Conservation (phyloP, 257 asterid species). For the Plectranthus barbatus region DNA sequence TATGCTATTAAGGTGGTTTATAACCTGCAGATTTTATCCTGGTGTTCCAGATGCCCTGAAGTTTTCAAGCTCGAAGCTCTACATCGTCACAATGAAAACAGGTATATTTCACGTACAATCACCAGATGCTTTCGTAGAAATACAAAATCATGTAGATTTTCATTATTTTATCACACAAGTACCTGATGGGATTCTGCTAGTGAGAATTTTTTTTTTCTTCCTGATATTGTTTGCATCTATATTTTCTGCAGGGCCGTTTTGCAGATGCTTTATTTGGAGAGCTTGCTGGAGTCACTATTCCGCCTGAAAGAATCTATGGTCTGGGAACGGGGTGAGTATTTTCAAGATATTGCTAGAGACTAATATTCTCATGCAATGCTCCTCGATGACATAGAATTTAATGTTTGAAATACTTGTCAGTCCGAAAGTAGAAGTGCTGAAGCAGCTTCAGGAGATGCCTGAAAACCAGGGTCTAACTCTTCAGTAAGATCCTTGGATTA, state of each 20-base stretch:
- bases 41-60: slow-evolving; percentile 92
- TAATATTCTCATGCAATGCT: not conserved
- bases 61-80: slow-evolving; percentile 85
- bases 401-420: slow-evolving; percentile 32
- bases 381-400: not conserved
- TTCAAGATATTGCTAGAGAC: not conserved
- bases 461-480: slow-evolving; percentile 75
- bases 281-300: slow-evolving; percentile 77
- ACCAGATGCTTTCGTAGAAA: not conserved
- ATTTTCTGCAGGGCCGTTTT: slow-evolving; percentile 53
- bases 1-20: slow-evolving; percentile 7
- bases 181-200: not conserved
- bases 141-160: not conserved
- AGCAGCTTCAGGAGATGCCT: slow-evolving; percentile 86
- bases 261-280: slow-evolving; percentile 79
- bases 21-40: slow-evolving; percentile 70
- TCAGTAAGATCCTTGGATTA: slow-evolving; percentile 49
- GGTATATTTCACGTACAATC: slow-evolving; percentile 23
- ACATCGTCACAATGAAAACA: slow-evolving; percentile 90
- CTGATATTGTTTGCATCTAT: too few species aligned
- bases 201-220: not conserved
- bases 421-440: slow-evolving; percentile 83
- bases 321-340: slow-evolving; percentile 76
- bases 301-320: slow-evolving; percentile 76
- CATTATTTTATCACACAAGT: not conserved